Evolutionary conservation across 345 rosid genomes (phyloP), one percentile per base, ranked within the genome.

Genomic region (Ricinus communis): DNA sequence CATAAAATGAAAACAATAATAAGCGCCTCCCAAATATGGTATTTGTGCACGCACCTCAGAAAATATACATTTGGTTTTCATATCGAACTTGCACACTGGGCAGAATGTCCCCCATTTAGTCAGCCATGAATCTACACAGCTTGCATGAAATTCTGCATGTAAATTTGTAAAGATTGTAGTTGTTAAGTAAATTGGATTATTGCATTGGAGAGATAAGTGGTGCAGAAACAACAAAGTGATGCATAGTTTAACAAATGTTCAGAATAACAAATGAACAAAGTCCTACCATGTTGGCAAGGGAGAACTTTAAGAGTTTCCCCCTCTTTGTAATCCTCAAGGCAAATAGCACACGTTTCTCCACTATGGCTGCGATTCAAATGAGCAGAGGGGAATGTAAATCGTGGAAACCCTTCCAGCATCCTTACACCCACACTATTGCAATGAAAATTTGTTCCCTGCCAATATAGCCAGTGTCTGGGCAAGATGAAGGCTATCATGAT

Each of bases 31-130:
- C n/a, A n/a, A n/a, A n/a, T 24, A 54, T 25, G 59, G 5, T 24
- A 31, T 53, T 54, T 9, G 21, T 5, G 55, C 41, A 67, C 76
- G 79, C 68, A 84, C 95, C 91, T 81, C 83, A 55, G 82, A 74
- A 74, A 77, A 66, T 38, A 77, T 21, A 68, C 38, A 53, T 51
- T 78, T 63, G 31, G 75, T 71, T 74, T 82, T 84, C 73, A 89
- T 76, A 64, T 91, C 93, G 65, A 84, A 85, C 81, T 88, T 91
- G 86, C 93, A 91, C n/a, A 89, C 85, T 0, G 95, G 96, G 83
- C 97, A 88, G 68, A 81, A 83, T 75, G 87, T 84, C 41, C 89
- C 90, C 88, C 91, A 85, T 72, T 87, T 86, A 38, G 87, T 84
- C 86, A 91, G 84, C 97, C 95, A 91, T 16, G 90, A 83, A 58